Conservation (phyloP, 768 basidiomycete species). For the Collybiopsis confluens region DNA sequence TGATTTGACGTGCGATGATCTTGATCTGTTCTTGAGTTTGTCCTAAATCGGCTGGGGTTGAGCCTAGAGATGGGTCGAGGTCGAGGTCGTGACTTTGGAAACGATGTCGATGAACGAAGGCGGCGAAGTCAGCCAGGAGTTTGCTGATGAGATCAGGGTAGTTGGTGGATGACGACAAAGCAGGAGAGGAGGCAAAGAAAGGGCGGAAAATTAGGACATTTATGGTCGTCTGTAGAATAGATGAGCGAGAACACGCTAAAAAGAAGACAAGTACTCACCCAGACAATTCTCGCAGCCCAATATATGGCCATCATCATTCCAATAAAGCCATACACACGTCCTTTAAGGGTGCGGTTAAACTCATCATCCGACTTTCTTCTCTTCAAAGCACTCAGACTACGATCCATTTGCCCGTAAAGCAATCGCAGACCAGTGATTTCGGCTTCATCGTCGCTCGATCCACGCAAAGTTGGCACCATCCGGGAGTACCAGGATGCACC, state of each 20-base stretch:
- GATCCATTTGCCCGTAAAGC: constrained; percentile 63
- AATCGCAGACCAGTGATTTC: constrained; percentile 64
- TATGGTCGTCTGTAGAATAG: constrained; percentile 37
- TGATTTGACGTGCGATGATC: constrained; percentile 44
- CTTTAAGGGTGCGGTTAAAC: constrained; percentile 52
- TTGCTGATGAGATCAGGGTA: constrained; percentile 35
- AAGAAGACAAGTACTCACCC: constrained; percentile 35
- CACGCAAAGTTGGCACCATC: constrained; percentile 46
- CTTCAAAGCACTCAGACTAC: constrained; percentile 48
- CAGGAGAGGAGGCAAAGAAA: constrained; percentile 9
- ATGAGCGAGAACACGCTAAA: background rate
- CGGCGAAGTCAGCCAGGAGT: constrained; percentile 6
- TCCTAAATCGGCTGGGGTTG: constrained; percentile 14
- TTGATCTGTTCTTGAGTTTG: constrained; percentile 28
- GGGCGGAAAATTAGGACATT: constrained; percentile 42
- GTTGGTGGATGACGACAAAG: constrained; percentile 27
- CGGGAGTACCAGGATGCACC: constrained; percentile 44
- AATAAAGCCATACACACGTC: constrained; percentile 41
- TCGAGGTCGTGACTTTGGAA: constrained; percentile 19
- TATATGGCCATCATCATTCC: constrained; percentile 61
- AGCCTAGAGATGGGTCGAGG: constrained; percentile 26
- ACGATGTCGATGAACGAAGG: background rate
- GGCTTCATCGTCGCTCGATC: constrained; percentile 31
- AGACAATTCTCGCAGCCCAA: constrained; percentile 58
- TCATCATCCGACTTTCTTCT: constrained; percentile 42